phyloP scores from a whole-genome alignment of 2,329 filamentous ascomycete genomes.

The Phialemoniopsis sp. region DNA sequence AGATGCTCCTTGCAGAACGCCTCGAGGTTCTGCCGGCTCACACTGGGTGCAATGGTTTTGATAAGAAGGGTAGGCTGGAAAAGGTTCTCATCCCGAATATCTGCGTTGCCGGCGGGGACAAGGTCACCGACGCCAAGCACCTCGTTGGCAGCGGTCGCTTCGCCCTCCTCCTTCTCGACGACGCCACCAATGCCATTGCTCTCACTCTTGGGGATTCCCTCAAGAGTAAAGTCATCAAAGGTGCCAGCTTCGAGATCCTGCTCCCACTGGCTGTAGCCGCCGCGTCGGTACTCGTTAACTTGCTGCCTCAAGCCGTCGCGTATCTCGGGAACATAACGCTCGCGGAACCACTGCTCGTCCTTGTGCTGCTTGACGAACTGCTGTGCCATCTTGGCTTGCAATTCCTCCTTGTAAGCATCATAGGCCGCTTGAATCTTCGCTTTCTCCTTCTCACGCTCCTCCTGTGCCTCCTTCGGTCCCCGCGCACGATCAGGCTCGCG shows the following conservation, averaged over 20 bases:
- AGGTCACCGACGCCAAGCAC: conserved; percentile 90
- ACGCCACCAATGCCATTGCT: conserved; percentile 81
- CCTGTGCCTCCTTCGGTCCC: conserved; percentile 60
- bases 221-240: conserved; percentile 92
- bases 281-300: conserved; percentile 75
- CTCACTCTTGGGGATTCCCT: conserved; percentile 90
- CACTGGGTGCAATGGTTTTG: conserved; percentile 96
- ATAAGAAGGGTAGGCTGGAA: conserved; percentile 91
- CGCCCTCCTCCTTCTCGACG: conserved; percentile 92
- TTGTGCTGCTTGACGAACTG: conserved; percentile 90
- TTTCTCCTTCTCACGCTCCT: conserved; percentile 76
- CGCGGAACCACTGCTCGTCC: conserved; percentile 95
- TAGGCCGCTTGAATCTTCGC: conserved; percentile 70
- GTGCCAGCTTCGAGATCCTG: conserved; percentile 77
- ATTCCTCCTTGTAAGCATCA: conserved; percentile 63
- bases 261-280: conserved; percentile 82
- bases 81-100: conserved; percentile 84
- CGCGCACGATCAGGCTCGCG: conserved; percentile 61
- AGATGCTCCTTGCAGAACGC: conserved; percentile 92
- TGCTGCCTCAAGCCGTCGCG: conserved; percentile 70
- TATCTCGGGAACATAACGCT: conserved; percentile 84
- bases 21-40: conserved; percentile 90
- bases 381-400: conserved; percentile 77
- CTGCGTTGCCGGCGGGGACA: conserved; percentile 76
- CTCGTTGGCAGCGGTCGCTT: conserved; percentile 86